A percentile compares a stretch with the other conserved stretches of the same genome.
These are phyloP conservation scores for Fomitopsis pinicola DNA, from an alignment of 1,284 basidiomycete species.

Conservation along the genomic window DNA sequence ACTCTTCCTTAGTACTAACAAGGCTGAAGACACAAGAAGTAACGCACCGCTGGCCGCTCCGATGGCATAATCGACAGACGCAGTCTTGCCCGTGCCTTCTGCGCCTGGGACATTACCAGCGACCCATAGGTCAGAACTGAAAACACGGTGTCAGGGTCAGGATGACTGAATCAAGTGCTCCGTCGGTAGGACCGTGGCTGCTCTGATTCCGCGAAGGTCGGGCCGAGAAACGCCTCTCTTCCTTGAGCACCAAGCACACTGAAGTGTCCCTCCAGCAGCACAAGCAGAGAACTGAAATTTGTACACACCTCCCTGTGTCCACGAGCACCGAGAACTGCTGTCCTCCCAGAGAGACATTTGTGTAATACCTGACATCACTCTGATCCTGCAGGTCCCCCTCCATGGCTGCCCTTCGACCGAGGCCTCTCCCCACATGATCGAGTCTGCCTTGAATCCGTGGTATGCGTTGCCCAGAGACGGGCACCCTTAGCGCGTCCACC, in stretches of 20 bases:
- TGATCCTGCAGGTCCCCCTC: constrained; percentile 33
- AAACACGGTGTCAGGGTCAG: not conserved
- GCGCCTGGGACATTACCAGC: constrained; percentile 41
- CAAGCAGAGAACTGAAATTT: not conserved
- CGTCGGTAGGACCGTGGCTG: no score
- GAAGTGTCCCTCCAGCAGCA: not conserved
- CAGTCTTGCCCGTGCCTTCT: constrained; percentile 37
- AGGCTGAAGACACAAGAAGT: not conserved
- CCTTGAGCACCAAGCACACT: not conserved
- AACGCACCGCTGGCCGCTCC: constrained; percentile 42
- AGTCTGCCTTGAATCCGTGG: not conserved
- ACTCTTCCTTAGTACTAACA: not conserved
- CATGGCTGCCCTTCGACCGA: constrained; percentile 17
- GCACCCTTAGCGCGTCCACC: constrained; percentile 13
- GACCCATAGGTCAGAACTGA: constrained; percentile 57
- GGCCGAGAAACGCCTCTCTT: constrained; percentile 9
- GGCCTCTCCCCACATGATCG: constrained; percentile 7
- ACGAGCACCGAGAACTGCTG: constrained; percentile 46
- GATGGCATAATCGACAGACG: constrained; percentile 46
- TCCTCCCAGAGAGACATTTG: constrained; percentile 50
- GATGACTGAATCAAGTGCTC: no score
- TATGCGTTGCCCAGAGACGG: constrained; percentile 13
- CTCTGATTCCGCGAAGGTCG: not conserved
- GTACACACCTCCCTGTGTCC: constrained; percentile 61
- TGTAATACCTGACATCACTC: constrained; percentile 46